Evolutionary conservation across 2,329 filamentous ascomycete genomes (phyloP).

Genomic region (Calcarisporium arbuscula): DNA sequence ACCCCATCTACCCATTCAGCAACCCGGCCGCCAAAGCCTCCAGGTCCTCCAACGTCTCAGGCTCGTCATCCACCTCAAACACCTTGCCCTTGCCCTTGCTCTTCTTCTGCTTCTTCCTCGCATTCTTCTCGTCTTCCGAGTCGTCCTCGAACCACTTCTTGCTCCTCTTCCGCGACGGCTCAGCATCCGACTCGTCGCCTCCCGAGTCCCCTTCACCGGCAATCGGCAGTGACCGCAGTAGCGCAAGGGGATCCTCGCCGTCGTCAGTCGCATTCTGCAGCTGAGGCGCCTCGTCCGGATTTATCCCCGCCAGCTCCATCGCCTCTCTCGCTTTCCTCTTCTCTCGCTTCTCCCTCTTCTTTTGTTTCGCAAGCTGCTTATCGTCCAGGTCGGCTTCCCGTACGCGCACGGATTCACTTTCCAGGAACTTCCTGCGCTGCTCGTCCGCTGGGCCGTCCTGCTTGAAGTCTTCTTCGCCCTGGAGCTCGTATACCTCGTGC

Average conservation of each 20-base stretch:
- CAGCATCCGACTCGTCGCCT: constrained; percentile 29
- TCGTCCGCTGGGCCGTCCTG: constrained; percentile 67
- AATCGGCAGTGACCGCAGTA: constrained; percentile 52
- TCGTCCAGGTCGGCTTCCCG: constrained; percentile 72
- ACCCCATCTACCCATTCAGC: constrained; percentile 42
- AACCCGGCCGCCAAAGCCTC: constrained; percentile 71
- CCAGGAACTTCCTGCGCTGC: constrained; percentile 72
- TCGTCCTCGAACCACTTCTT: constrained; percentile 79
- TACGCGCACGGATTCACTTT: constrained; percentile 66
- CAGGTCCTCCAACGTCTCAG: constrained; percentile 72
- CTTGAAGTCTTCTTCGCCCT: constrained; percentile 75
- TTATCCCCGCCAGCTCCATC: constrained; percentile 27
- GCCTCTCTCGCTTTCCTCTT: constrained; percentile 63
- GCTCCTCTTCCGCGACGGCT: constrained; percentile 47
- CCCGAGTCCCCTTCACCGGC: constrained; percentile 26
- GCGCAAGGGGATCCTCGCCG: constrained; percentile 47
- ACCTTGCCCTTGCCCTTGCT: constrained; percentile 45
- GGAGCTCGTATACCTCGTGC: constrained; percentile 81
- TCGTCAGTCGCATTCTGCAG: constrained; percentile 34
- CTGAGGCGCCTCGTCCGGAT: constrained; percentile 21
- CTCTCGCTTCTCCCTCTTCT: constrained; percentile 68
- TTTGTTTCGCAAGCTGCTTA: constrained; percentile 73
- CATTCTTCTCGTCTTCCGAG: constrained; percentile 34
- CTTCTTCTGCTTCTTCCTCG: constrained; percentile 32
- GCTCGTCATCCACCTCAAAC: constrained; percentile 59